Percentiles rank a stretch among this genome's conserved stretches.
Conservation (phyloP, 2,329 filamentous ascomycete genomes). For the Helotiales sp. region DNA sequence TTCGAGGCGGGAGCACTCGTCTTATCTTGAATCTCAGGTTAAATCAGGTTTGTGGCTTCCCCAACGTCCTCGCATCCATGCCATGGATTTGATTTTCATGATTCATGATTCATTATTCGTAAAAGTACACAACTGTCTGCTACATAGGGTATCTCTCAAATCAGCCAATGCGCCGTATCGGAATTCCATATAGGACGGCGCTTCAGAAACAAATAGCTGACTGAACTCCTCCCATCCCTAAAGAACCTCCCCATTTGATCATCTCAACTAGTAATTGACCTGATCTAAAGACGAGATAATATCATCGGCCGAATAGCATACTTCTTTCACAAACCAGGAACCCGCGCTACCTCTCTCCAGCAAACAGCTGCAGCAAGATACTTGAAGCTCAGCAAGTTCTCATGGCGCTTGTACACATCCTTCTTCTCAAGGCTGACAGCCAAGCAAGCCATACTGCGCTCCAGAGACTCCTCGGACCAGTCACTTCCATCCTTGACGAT, state of each 20-base stretch:
- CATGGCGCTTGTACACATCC: slow-evolving; percentile 32
- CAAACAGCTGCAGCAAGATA: slow-evolving; percentile 57
- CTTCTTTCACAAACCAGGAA: slow-evolving; percentile 12
- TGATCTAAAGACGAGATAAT: too few species aligned
- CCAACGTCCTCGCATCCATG: too few species aligned
- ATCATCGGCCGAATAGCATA: too few species aligned
- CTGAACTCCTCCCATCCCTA: too few species aligned
- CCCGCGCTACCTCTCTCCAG: slow-evolving; percentile 53
- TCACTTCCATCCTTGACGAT: slow-evolving; percentile 49
- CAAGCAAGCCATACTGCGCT: slow-evolving; percentile 56
- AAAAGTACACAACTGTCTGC: neutral
- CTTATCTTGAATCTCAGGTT: too few species aligned
- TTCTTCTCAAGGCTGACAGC: slow-evolving; percentile 47
- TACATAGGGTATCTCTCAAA: neutral
- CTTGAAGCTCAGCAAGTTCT: slow-evolving; percentile 54
- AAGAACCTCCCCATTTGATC: too few species aligned
- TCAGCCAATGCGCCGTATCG: neutral
- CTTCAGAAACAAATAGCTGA: neutral
- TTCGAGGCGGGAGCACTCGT: too few species aligned
- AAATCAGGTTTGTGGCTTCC: too few species aligned
- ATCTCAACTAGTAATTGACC: too few species aligned
- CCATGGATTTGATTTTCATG: neutral
- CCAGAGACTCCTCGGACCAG: slow-evolving; percentile 51
- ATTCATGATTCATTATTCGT: neutral
- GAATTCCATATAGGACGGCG: neutral